Percentiles rank a stretch among this genome's conserved stretches.
Conservation (phyloP, 441 rosid species). For the Populus hybrid region DNA sequence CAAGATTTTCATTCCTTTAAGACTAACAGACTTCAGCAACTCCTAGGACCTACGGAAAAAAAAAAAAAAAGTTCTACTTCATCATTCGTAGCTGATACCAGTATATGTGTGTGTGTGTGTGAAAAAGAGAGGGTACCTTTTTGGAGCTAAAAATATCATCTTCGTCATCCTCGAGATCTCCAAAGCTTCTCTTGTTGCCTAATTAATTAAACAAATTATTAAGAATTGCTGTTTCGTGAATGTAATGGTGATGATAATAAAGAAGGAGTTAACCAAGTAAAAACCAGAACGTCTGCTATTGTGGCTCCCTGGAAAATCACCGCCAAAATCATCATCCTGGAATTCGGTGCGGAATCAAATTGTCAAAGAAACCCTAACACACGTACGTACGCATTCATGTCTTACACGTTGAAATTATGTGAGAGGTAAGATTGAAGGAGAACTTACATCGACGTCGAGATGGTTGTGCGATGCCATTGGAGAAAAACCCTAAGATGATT, state of each 20-base stretch:
- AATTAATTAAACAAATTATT: background rate
- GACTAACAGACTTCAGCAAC: background rate
- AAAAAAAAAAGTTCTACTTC: background rate
- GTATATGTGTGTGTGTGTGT: background rate
- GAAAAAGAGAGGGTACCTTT: constrained; percentile 33
- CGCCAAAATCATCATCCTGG: constrained; percentile 90
- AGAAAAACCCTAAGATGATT: constrained; percentile 30
- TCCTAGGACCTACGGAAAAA: background rate
- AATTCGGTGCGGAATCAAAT: background rate
- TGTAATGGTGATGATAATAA: background rate
- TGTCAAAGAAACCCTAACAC: constrained; percentile 3
- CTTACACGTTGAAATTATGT: background rate
- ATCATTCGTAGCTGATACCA: background rate
- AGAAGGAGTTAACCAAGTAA: background rate
- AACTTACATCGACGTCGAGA: constrained; percentile 53
- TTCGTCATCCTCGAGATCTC: constrained; percentile 89
- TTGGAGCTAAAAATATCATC: constrained; percentile 85
- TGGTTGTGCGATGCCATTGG: constrained; percentile 57
- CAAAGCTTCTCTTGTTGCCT: constrained; percentile 81
- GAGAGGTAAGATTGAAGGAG: background rate
- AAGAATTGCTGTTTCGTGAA: background rate
- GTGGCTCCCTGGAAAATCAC: constrained; percentile 58
- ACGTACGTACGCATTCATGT: background rate
- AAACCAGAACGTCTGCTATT: constrained; percentile 55
- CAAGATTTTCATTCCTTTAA: background rate